Percentiles rank a stretch among this genome's conserved stretches.
These are phyloP conservation scores for Thalassiosira livingstoniorum DNA, from an alignment of 352 stramenopile genomes.

Conservation along the genomic window DNA sequence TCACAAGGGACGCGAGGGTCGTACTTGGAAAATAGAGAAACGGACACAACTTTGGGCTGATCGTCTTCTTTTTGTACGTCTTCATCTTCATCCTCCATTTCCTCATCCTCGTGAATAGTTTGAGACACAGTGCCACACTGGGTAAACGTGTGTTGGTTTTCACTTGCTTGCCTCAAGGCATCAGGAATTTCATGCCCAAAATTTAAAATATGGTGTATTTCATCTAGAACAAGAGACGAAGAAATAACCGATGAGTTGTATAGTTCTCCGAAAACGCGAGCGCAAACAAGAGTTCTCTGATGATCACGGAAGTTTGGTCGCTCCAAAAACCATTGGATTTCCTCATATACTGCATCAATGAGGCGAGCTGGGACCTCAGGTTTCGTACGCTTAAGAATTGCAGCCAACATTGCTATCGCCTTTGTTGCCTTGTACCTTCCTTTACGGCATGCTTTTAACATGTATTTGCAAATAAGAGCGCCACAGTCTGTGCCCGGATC, in stretches of 20 bases:
- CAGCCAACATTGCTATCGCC: slow-evolving; percentile 88
- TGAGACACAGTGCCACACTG: slow-evolving; percentile 65
- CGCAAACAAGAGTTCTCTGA: slow-evolving; percentile 92
- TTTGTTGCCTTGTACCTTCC: slow-evolving; percentile 88
- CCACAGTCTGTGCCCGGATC: slow-evolving; percentile 81
- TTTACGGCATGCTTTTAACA: slow-evolving; percentile 92
- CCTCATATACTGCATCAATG: slow-evolving; percentile 93
- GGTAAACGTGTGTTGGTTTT: slow-evolving; percentile 57
- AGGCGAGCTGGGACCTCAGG: slow-evolving; percentile 91
- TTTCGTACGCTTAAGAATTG: slow-evolving; percentile 86
- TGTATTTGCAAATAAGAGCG: slow-evolving; percentile 89
- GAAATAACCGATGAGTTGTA: slow-evolving; percentile 92
- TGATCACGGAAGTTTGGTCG: slow-evolving; percentile 87
- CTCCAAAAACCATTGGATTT: slow-evolving; percentile 91
- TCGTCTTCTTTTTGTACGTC: slow-evolving; percentile 59
- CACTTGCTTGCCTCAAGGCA: slow-evolving; percentile 66
- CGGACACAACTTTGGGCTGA: slow-evolving; percentile 58
- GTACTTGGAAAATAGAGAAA: slow-evolving; percentile 73
- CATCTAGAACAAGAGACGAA: slow-evolving; percentile 92
- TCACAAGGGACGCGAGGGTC: slow-evolving; percentile 40
- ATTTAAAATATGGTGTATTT: slow-evolving; percentile 94
- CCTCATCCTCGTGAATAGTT: slow-evolving; percentile 84
- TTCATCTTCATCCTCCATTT: slow-evolving; percentile 74
- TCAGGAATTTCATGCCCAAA: slow-evolving; percentile 92
- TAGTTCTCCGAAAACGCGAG: slow-evolving; percentile 93